phyloP scores from a whole-genome alignment of 148 eudicot genomes.

The Cornus controversa region DNA sequence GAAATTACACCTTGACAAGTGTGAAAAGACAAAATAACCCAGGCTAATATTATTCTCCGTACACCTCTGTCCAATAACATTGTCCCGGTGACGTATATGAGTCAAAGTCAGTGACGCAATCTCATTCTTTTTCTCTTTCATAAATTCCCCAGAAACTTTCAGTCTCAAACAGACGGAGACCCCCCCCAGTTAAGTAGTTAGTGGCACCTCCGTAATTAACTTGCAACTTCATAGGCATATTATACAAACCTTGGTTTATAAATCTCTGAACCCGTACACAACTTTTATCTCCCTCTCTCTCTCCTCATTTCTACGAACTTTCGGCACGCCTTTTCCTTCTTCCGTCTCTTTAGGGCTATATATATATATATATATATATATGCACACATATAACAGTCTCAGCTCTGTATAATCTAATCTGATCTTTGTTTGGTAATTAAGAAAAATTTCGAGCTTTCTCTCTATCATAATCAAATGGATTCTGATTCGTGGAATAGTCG shows the following conservation, averaged over 20 bases:
- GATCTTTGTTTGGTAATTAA: background rate
- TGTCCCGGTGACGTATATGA: too few relatives aligned
- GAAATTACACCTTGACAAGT: too few relatives aligned
- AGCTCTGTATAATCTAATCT: too few relatives aligned
- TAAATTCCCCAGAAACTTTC: too few relatives aligned
- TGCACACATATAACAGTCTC: background rate
- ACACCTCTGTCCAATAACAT: too few relatives aligned
- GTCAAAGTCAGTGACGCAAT: too few relatives aligned
- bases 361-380: background rate
- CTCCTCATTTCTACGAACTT: conserved; percentile 13
- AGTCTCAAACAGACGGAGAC: too few relatives aligned
- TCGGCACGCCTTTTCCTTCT: background rate
- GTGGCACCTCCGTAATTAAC: too few relatives aligned
- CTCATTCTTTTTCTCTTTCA: too few relatives aligned
- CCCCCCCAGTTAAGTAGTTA: too few relatives aligned
- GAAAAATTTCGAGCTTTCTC: background rate
- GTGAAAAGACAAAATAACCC: too few relatives aligned
- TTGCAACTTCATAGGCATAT: background rate
- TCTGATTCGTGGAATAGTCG: conserved; percentile 63
- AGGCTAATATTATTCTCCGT: too few relatives aligned
- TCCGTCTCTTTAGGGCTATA: background rate
- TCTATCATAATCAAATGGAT: conserved; percentile 29
- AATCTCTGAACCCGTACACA: background rate
- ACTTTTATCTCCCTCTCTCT: background rate
- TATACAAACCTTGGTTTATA: background rate